Percentiles rank a stretch among this genome's conserved stretches.
Conservation (phyloP, 2,329 filamentous ascomycete species). For the Triangularia setosa region DNA sequence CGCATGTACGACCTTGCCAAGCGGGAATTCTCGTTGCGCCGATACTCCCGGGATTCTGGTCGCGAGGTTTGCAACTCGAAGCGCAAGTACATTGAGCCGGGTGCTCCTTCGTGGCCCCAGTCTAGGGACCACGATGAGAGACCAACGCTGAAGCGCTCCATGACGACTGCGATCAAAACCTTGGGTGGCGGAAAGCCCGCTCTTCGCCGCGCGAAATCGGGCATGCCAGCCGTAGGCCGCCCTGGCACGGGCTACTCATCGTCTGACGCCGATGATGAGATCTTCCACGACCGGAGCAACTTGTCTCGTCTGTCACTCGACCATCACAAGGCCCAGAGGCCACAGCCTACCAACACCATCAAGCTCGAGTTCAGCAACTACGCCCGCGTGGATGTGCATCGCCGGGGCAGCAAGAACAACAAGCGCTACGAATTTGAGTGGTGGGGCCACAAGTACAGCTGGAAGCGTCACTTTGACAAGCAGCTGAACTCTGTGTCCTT, state of each 20-base stretch:
- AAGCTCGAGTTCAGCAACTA: conserved; percentile 98
- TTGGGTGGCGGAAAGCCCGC: conserved; percentile 36
- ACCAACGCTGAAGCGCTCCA: conserved; percentile 43
- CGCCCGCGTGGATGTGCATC: conserved; percentile 78
- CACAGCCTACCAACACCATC: conserved; percentile 68
- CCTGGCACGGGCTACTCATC: conserved; percentile 37
- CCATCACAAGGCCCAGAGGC: conserved; percentile 32
- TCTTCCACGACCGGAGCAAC: conserved; percentile 24
- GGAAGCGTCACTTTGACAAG: conserved; percentile 71
- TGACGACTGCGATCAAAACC: conserved; percentile 48
- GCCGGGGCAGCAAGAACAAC: conserved; percentile 59
- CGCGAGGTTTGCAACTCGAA: conserved; percentile 86
- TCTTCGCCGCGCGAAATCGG: conserved; percentile 36
- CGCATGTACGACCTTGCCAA: conserved; percentile 88
- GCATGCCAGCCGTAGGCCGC: conserved; percentile 30
- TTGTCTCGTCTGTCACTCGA: conserved; percentile 31
- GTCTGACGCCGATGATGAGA: conserved; percentile 33
- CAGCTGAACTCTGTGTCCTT: conserved; percentile 69
- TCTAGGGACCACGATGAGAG: conserved; percentile 35
- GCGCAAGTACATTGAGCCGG: conserved; percentile 61
- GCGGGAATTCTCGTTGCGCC: conserved; percentile 83
- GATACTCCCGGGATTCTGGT: conserved; percentile 89
- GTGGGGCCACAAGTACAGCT: conserved; percentile 82
- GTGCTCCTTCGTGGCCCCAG: conserved; percentile 47
- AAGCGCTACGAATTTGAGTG: conserved; percentile 91